A percentile compares a stretch with the other conserved stretches of the same genome.
Conservation (phyloP, 495 filamentous ascomycete species). For the Penicillium angulare region DNA sequence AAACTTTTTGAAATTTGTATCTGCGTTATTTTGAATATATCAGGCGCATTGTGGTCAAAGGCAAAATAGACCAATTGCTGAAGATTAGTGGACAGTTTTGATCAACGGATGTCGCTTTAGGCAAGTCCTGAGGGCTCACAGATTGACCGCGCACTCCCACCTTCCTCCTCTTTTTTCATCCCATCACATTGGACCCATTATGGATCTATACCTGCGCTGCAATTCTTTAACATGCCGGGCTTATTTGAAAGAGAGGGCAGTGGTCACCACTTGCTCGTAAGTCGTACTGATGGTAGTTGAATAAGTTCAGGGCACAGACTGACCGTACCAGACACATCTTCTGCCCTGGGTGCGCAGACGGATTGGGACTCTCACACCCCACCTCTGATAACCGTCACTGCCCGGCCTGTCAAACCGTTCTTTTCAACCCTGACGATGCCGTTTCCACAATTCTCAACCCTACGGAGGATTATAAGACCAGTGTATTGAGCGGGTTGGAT, state of each 20-base stretch:
- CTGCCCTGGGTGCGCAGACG: constrained; percentile 72
- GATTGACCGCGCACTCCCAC: constrained; percentile 8
- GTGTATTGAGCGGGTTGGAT: constrained; percentile 79
- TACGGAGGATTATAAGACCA: constrained; percentile 91
- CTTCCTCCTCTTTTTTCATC: constrained; percentile 1
- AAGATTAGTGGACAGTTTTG: too few relatives aligned
- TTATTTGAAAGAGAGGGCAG: constrained; percentile 70
- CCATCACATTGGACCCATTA: constrained; percentile 22
- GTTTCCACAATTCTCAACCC: constrained; percentile 76
- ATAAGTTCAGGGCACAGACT: constrained; percentile 2
- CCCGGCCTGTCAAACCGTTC: constrained; percentile 74
- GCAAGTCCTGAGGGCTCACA: constrained; percentile 10
- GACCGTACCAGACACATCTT: constrained; percentile 71
- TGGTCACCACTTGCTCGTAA: constrained; percentile 91
- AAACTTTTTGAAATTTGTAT: not conserved
- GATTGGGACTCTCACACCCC: constrained; percentile 61
- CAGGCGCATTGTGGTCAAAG: constrained; percentile 8
- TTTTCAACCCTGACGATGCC: constrained; percentile 75
- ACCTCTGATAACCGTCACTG: constrained; percentile 59
- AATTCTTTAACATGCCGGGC: constrained; percentile 77
- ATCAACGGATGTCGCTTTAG: too few relatives aligned
- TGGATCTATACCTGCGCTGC: constrained; percentile 77
- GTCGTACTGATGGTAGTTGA: constrained; percentile 10
- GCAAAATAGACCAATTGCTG: constrained; percentile 14
- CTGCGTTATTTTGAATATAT: constrained; percentile 8